Evolutionary conservation across 148 eudicot species (phyloP).

Genomic region (Vaccinium vitisidaea): DNA sequence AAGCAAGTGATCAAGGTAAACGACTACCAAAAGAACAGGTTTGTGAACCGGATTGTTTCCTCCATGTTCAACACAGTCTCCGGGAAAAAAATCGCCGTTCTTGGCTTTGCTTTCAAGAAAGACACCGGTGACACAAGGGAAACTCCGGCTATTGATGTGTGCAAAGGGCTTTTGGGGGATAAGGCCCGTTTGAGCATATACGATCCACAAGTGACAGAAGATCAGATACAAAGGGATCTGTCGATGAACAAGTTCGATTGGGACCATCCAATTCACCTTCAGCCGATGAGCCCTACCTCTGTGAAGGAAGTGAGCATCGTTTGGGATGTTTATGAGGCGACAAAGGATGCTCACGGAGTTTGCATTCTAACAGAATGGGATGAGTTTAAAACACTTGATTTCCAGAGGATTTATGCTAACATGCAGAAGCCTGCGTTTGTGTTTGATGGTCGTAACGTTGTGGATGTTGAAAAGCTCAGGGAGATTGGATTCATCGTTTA

Average conservation of each 20-base stretch:
- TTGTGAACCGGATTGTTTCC: conserved; percentile 60
- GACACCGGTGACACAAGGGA: conserved; percentile 68
- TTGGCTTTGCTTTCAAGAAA: conserved; percentile 62
- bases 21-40: conserved; percentile 61
- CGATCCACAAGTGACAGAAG: conserved; percentile 59
- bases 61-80: conserved; percentile 68
- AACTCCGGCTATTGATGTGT: conserved; percentile 61
- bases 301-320: conserved; percentile 31
- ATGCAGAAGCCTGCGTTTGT: conserved; percentile 69
- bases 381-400: conserved; percentile 55
- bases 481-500: conserved; percentile 58
- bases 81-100: conserved; percentile 48
- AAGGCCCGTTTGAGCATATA: conserved; percentile 52
- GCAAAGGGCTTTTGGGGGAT: conserved; percentile 50
- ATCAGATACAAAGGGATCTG: conserved; percentile 54
- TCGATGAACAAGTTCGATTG: conserved; percentile 57
- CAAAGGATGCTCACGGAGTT: conserved; percentile 56
- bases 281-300: conserved; percentile 38
- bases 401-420: conserved; percentile 38
- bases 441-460: conserved; percentile 63
- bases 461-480: conserved; percentile 48
- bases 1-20: conserved; percentile 64
- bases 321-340: conserved; percentile 47
- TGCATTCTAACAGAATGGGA: conserved; percentile 67
- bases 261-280: conserved; percentile 59